Evolutionary conservation across 169 alveolate genomes (phyloP).

Genomic region (Cyclospora cayetanensis): DNA sequence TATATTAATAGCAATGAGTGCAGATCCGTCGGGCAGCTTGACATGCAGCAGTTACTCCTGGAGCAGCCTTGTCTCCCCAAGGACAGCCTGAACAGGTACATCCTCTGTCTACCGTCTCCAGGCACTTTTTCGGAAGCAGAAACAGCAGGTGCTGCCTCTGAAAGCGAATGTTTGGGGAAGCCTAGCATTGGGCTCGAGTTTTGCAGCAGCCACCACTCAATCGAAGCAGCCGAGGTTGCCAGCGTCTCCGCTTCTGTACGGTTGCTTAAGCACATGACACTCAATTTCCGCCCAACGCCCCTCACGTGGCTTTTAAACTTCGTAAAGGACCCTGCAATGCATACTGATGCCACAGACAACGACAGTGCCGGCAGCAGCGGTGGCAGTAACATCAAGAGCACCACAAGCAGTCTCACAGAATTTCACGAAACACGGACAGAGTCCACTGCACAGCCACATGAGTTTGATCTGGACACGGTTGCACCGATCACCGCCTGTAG

Average conservation of each 20-base stretch:
- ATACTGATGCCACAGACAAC: not conserved
- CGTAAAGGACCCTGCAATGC: not conserved
- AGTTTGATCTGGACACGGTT: not conserved
- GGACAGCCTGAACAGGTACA: slow-evolving; percentile 32
- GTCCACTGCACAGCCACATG: not conserved
- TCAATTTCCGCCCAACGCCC: slow-evolving; percentile 53
- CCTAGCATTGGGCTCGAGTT: slow-evolving; percentile 2
- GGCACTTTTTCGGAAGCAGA: not conserved
- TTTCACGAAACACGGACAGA: not conserved
- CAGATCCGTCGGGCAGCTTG: not conserved
- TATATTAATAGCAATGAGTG: not conserved
- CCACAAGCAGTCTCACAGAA: not conserved
- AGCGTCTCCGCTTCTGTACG: not conserved
- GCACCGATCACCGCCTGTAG: not conserved
- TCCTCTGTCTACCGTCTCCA: not conserved
- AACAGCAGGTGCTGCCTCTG: not conserved
- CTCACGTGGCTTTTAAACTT: slow-evolving; percentile 9
- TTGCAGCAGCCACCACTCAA: not conserved
- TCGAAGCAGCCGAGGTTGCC: not conserved
- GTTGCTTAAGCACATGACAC: slow-evolving; percentile 47
- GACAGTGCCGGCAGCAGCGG: not conserved
- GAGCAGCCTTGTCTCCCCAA: slow-evolving; percentile 26
- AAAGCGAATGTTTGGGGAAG: not conserved
- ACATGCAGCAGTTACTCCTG: slow-evolving; percentile 31
- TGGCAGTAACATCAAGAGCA: not conserved